Conservation (phyloP, 2,329 filamentous ascomycete genomes). For the Trichoderma koningiopsis region DNA sequence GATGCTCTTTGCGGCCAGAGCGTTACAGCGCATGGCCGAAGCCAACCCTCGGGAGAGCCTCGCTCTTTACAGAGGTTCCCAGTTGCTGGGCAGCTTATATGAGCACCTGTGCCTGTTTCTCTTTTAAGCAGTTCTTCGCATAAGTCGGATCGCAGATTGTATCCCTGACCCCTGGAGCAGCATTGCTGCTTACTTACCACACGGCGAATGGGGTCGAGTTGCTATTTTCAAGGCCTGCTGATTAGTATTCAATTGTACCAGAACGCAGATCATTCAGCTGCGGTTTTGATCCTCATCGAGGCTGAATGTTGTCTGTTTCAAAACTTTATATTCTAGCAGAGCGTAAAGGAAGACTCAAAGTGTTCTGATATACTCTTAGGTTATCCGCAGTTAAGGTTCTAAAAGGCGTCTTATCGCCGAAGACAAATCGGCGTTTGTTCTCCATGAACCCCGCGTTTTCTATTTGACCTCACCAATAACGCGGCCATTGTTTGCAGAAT, state of each 20-base stretch:
- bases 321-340: background rate
- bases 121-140: slow-evolving; percentile 5
- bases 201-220: background rate
- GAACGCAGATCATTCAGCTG: background rate
- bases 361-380: background rate
- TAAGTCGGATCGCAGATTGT: background rate
- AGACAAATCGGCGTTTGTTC: slow-evolving; percentile 4
- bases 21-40: background rate
- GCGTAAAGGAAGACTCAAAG: background rate
- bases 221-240: background rate
- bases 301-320: background rate
- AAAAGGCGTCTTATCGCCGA: slow-evolving; percentile 13
- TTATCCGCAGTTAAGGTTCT: background rate
- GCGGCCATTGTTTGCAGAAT: background rate
- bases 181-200: background rate
- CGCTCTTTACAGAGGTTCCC: background rate
- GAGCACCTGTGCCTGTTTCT: background rate
- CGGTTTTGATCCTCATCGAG: background rate
- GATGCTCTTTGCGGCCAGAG: background rate
- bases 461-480: background rate
- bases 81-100: background rate
- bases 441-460: slow-evolving; percentile 11
- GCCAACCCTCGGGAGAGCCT: background rate
- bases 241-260: background rate
- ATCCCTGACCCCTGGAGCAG: background rate